phyloP scores from a whole-genome alignment of 345 rosid species.

The Arabidopsis thaliana region TAIR10.1 NC_003071.7:14043501-14044000 shows the following conservation, averaged over 20 bases:
- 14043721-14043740: slow-evolving; percentile 31
- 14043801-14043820: slow-evolving; percentile 90
- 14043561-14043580: slow-evolving; percentile 29
- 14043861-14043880: slow-evolving; percentile 97
- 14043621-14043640: slow-evolving; percentile 30
- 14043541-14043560: slow-evolving; percentile 18
- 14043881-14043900: slow-evolving; percentile 92
- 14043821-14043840: slow-evolving; percentile 73
- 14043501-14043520: background rate
- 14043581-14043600: slow-evolving; percentile 28
- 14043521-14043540: slow-evolving; percentile 23
- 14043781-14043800: slow-evolving; percentile 54
- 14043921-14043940: slow-evolving; percentile 89
- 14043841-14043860: slow-evolving; percentile 72
- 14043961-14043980: slow-evolving; percentile 2
- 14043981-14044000: background rate
- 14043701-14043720: slow-evolving; percentile 36
- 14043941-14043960: background rate
- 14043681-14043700: slow-evolving; percentile 21
- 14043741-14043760: background rate
- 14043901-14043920: slow-evolving; percentile 85
- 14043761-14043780: slow-evolving; percentile 19
- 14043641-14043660: slow-evolving; percentile 21
- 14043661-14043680: slow-evolving; percentile 32
- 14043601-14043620: slow-evolving; percentile 45